Conservation (phyloP, 169 alveolate species). For the Plasmodium malariae region DNA sequence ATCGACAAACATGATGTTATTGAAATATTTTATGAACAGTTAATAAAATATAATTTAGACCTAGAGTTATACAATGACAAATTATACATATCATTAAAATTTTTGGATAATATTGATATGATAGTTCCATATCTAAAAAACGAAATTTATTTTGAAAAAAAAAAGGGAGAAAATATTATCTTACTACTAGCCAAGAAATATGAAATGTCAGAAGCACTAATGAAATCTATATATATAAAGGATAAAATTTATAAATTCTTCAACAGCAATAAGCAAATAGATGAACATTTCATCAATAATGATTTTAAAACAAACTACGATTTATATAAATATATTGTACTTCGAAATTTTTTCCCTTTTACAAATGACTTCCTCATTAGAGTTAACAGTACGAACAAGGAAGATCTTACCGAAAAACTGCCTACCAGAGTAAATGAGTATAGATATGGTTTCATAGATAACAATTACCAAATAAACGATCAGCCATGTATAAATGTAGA, state of each 20-base stretch:
- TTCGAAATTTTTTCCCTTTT: background rate
- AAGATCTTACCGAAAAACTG: too few species aligned
- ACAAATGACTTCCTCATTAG: background rate
- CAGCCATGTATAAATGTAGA: too few species aligned
- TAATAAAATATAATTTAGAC: slow-evolving; percentile 25
- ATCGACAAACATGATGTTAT: background rate
- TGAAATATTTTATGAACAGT: slow-evolving; percentile 25
- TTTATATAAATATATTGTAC: background rate
- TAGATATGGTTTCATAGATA: too few species aligned
- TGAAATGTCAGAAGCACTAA: slow-evolving; percentile 11
- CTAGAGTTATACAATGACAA: slow-evolving; percentile 12
- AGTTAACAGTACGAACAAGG: background rate
- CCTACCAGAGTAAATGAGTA: too few species aligned
- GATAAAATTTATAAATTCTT: slow-evolving; percentile 2
- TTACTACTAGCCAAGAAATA: slow-evolving; percentile 24
- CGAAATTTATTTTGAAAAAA: slow-evolving; percentile 33
- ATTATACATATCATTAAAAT: slow-evolving; percentile 24
- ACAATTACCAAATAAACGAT: too few species aligned
- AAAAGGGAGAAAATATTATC: slow-evolving; percentile 12
- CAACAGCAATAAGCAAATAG: background rate
- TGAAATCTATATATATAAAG: slow-evolving; percentile 24
- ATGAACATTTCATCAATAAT: slow-evolving; percentile 9
- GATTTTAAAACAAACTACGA: slow-evolving; percentile 23
- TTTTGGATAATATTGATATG: slow-evolving; percentile 1
- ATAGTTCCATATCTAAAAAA: slow-evolving; percentile 13